Conservation (phyloP, 1,139 yeast genomes). For the Blastobotrys indianensis region DNA sequence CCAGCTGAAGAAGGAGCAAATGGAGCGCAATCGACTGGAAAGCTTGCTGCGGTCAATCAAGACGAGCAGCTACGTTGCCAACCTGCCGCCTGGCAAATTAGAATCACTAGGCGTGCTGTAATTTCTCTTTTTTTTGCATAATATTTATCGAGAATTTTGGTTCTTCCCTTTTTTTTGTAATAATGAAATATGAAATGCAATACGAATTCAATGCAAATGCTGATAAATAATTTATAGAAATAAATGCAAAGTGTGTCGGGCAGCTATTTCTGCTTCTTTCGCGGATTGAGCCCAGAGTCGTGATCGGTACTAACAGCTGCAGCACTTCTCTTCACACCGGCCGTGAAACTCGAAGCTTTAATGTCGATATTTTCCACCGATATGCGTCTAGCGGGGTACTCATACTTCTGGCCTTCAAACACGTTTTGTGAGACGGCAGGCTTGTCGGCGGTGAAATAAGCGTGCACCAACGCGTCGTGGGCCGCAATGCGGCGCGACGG, state of each 20-base stretch:
- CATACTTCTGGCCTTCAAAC: slow-evolving; percentile 33
- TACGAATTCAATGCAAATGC: neutral
- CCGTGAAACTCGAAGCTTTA: slow-evolving; percentile 25
- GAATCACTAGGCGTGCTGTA: slow-evolving; percentile 16
- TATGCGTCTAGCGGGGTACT: slow-evolving; percentile 38
- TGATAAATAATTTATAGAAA: neutral
- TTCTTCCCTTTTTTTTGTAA: neutral
- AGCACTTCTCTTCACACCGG: slow-evolving; percentile 22
- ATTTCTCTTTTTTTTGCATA: neutral
- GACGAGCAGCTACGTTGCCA: slow-evolving; percentile 22
- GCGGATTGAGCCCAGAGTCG: slow-evolving; percentile 14
- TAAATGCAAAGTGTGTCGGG: no score
- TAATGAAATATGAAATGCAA: neutral
- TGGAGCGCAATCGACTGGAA: slow-evolving; percentile 48
- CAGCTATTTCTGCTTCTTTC: slow-evolving; percentile 22
- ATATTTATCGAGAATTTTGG: neutral
- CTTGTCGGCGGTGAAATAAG: slow-evolving; percentile 55
- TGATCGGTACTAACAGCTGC: slow-evolving; percentile 10
- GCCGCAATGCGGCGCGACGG: slow-evolving; percentile 80
- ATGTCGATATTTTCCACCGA: slow-evolving; percentile 37
- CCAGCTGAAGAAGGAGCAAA: slow-evolving; percentile 53
- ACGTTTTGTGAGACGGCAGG: slow-evolving; percentile 62
- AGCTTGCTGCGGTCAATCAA: slow-evolving; percentile 32
- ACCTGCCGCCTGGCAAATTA: slow-evolving; percentile 19
- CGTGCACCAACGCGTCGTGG: slow-evolving; percentile 64